Evolutionary conservation across 2,329 filamentous ascomycete species (phyloP), one percentile per base, ranked within the genome.

Genomic region (Aspergillus niger): DNA sequence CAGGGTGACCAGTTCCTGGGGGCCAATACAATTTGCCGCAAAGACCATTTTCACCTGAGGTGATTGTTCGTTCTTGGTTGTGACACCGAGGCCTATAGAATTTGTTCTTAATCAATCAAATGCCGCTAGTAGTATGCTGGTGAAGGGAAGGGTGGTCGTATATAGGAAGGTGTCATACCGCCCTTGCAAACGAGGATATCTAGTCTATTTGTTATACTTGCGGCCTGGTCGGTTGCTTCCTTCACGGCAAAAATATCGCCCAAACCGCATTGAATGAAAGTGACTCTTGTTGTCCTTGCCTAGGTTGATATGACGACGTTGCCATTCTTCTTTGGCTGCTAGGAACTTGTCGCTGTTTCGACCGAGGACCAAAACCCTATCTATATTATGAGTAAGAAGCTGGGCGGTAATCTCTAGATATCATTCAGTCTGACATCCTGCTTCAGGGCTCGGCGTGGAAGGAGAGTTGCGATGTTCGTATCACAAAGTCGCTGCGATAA

Each of bases 181-280:
- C 41, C 41, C 5, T 44, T 44, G 20, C 41, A 44, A 22, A 22
- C 3, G 20, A 24, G 10, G 11, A 44, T 22, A 44, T 22, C 17
- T 22, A 22, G 41, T 22, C 41, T 22, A 5, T 24, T 1, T 22
- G 17, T 24, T 22, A 24, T 15, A 13, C 41, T 20, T 22, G 11
- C 24, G 41, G 11, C 20, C 41, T 44, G 20, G 24, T 15, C 41
- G 1, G 41, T 20, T 22, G 20, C 41, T 7, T 13, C 10, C 20
- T 24, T 13, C 10, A 24, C 20, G 2, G 41, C 41, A 10, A 44
- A 44, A 20, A 44, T 24, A 44, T 44, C 22, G 30, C 57, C 65
- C 22, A 76, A 63, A 62, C 76, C 72, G 54, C 72, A 74, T 54
- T 62, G 55, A n/a, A 74, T 53, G 48, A 74, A 75, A 15, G 63